These are phyloP conservation scores for Verruconis gallopava DNA, from an alignment of 2,329 filamentous ascomycete species.

Conservation along the genomic window DNA sequence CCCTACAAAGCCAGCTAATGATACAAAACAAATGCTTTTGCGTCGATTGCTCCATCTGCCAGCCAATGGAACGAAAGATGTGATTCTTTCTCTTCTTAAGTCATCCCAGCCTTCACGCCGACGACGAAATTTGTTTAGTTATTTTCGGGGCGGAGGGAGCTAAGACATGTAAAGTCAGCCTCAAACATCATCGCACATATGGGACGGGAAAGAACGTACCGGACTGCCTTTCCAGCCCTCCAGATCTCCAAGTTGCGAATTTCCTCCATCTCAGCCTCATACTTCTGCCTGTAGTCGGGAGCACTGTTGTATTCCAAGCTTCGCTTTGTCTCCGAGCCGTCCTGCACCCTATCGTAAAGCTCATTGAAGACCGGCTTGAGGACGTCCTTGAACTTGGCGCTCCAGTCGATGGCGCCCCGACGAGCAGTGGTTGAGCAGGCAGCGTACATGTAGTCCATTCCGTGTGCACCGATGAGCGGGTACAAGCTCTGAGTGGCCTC, in stretches of 20 bases:
- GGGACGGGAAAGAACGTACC: constrained; percentile 23
- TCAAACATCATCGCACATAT: neutral
- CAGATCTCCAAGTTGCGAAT: constrained; percentile 98
- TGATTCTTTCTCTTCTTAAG: too few relatives aligned
- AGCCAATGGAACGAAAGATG: too few relatives aligned
- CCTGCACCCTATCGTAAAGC: constrained; percentile 84
- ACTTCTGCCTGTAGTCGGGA: constrained; percentile 91
- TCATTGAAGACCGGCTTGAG: constrained; percentile 98
- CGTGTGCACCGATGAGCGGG: constrained; percentile 91
- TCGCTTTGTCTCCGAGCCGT: constrained; percentile 88
- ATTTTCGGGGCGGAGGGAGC: constrained; percentile 8
- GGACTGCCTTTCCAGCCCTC: constrained; percentile 94
- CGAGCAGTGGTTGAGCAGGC: constrained; percentile 98
- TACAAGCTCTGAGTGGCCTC: constrained; percentile 97
- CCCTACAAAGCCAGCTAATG: too few relatives aligned
- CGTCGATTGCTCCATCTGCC: too few relatives aligned
- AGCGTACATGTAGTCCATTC: constrained; percentile 99
- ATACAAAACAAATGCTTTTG: too few relatives aligned
- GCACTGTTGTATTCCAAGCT: constrained; percentile 96
- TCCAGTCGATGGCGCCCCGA: constrained; percentile 98
- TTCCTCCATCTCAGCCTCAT: constrained; percentile 97
- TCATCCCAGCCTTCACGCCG: too few relatives aligned
- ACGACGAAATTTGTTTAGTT: constrained; percentile 7
- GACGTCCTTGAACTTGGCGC: constrained; percentile 89
- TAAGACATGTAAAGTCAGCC: neutral